Base-by-base conservation (phyloP, 192 early-diverging fungal genomes). In the Powellomyces hirtus region DNA sequence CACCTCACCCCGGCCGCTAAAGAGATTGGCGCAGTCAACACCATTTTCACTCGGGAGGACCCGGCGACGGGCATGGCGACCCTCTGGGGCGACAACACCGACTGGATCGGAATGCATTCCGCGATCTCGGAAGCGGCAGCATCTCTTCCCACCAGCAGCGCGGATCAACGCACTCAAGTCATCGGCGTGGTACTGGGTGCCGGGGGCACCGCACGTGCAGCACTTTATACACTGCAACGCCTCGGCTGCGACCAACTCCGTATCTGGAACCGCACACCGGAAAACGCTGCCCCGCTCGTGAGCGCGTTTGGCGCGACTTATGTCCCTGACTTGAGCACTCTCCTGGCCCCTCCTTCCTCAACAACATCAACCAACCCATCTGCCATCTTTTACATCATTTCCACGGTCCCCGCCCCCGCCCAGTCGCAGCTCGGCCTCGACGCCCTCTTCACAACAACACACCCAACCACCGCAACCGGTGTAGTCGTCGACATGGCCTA, bases 21-120 rank as follows among this genome's bases (percentile, higher is more conserved):
- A 62, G 74, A 73, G 24, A 97, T 99, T 75, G 96, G 97, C n/a
- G 94, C 96, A 0, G 90, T 97, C 56, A 99, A 99, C 73, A 98
- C 97, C 0, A 70, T 99, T 18, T 40, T 72, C 4, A 51, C 71
- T n/a, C 46, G 64, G 8, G 73, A 71, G 10, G 56, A 64, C 4
- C 14, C 18, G 20, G 67, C 18, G 71, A 44, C 24, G 3, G n/a
- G n/a, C n/a, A n/a, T n/a, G n/a, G 50, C 24, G 1, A 38, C 76
- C 13, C 73, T 96, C 2, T 49, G 87, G 30, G 97, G 97, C 20
- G 94, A 96, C 64, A 99, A 99, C 76, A 99, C 97, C 16, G 97
- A 99, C 70, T 98, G 91, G 82, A 62, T 96, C 20, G 97, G 97
- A 34, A 97, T 99, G 52, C 20, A 14, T 2, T 56, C 53, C 20